Evolutionary conservation across 2,329 filamentous ascomycete genomes (phyloP).

Genomic region (Oidium heveae): DNA sequence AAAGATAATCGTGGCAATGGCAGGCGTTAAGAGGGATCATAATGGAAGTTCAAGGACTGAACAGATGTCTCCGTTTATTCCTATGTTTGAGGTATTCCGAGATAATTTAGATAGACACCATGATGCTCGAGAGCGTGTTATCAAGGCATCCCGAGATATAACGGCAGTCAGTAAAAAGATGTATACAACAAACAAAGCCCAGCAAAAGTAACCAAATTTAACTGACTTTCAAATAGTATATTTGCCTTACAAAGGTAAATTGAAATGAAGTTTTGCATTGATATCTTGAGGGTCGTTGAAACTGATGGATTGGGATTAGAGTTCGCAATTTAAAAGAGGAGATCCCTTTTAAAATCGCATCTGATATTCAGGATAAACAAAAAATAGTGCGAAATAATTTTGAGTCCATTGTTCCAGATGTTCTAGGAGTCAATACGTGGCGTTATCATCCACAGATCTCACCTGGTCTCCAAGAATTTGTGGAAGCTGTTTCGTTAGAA

Average conservation of each 20-base stretch:
- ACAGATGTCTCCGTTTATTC: constrained; percentile 22
- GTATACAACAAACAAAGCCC: constrained; percentile 23
- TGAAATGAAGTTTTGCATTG: constrained; percentile 3
- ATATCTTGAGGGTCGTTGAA: neutral
- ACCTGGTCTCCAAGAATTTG: constrained; percentile 68
- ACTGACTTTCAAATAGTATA: constrained; percentile 27
- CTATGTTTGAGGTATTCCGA: constrained; percentile 71
- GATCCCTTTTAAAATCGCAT: constrained; percentile 41
- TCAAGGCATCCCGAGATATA: constrained; percentile 79
- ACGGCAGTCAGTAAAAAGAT: constrained; percentile 94
- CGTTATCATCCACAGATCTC: constrained; percentile 62
- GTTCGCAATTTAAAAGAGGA: constrained; percentile 35
- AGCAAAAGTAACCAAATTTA: neutral
- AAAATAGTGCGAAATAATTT: constrained; percentile 48
- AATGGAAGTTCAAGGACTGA: neutral
- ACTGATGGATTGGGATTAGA: constrained; percentile 17
- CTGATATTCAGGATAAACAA: constrained; percentile 44
- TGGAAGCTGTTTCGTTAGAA: constrained; percentile 72
- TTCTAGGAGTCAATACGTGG: constrained; percentile 55
- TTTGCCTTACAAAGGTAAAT: constrained; percentile 57
- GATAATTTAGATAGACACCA: constrained; percentile 83
- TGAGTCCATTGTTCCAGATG: constrained; percentile 39
- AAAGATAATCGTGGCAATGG: too few species aligned
- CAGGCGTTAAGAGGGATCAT: too few species aligned
- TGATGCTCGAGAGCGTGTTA: constrained; percentile 68